These are phyloP conservation scores for Laguncularia racemosa DNA, from an alignment of 345 rosid genomes.

Conservation along the genomic window DNA sequence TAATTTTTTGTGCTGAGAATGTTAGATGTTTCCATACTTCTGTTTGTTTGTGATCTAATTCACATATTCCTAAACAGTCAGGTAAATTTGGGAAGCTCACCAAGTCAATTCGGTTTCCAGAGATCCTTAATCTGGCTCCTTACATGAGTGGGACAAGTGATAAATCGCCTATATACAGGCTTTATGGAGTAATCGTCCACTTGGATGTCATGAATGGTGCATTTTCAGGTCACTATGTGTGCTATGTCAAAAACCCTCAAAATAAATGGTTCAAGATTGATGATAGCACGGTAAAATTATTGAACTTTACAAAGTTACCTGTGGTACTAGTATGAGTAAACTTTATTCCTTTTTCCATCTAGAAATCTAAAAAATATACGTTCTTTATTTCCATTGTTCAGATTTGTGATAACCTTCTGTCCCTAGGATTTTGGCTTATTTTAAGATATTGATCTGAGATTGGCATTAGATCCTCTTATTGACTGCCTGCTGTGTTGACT, in stretches of 20 bases:
- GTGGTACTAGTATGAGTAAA: no score
- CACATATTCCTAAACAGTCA: slow-evolving; percentile 33
- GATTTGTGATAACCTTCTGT: no score
- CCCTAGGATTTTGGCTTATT: no score
- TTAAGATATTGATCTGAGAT: no score
- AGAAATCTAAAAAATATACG: not conserved
- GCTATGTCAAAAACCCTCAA: slow-evolving; percentile 70
- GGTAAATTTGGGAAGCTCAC: slow-evolving; percentile 96
- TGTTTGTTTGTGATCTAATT: not conserved
- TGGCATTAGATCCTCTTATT: no score
- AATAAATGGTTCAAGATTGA: slow-evolving; percentile 95
- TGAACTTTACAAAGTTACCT: slow-evolving; percentile 3
- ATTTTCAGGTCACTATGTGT: slow-evolving; percentile 91
- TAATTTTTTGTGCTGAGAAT: slow-evolving; percentile 10
- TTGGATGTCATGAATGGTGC: slow-evolving; percentile 90
- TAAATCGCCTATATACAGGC: slow-evolving; percentile 74
- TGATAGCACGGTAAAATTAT: slow-evolving; percentile 67
- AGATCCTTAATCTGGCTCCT: slow-evolving; percentile 82
- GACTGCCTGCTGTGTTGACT: no score
- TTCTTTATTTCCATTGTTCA: no score
- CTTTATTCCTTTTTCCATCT: not conserved
- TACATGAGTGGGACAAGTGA: slow-evolving; percentile 83
- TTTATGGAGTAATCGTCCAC: slow-evolving; percentile 92
- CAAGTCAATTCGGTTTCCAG: slow-evolving; percentile 72
- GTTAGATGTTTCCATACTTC: not conserved